These are phyloP conservation scores for Xanthoparmelia taractica DNA, from an alignment of 495 filamentous ascomycete genomes.

Conservation along the genomic window DNA sequence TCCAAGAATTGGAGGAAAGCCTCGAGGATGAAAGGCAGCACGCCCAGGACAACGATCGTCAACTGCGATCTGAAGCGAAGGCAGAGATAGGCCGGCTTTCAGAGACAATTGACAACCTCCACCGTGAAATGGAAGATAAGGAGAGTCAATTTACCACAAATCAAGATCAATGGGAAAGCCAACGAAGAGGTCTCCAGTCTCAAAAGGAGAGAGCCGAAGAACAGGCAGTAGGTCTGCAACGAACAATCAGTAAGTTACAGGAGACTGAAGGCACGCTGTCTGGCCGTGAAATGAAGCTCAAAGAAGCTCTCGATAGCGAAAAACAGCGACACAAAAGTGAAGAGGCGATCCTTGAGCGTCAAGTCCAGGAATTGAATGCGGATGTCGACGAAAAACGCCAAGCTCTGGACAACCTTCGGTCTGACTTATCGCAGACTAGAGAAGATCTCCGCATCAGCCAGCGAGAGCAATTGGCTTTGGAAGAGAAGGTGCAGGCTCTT, in stretches of 20 bases:
- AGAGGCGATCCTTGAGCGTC: slow-evolving; percentile 46
- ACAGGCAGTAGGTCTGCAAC: slow-evolving; percentile 59
- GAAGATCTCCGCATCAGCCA: slow-evolving; percentile 63
- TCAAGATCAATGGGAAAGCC: slow-evolving; percentile 62
- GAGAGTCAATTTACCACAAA: slow-evolving; percentile 62
- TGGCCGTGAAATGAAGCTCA: slow-evolving; percentile 55
- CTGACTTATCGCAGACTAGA: slow-evolving; percentile 52
- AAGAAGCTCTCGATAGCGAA: slow-evolving; percentile 54
- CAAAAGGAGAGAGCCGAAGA: slow-evolving; percentile 62
- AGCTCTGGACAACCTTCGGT: slow-evolving; percentile 45
- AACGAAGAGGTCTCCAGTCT: slow-evolving; percentile 54
- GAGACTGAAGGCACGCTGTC: slow-evolving; percentile 57
- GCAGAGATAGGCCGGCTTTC: slow-evolving; percentile 55
- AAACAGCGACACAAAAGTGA: slow-evolving; percentile 49
- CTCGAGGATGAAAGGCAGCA: slow-evolving; percentile 53
- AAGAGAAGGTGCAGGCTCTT: slow-evolving; percentile 62
- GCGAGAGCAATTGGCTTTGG: slow-evolving; percentile 54
- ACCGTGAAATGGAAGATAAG: slow-evolving; percentile 66
- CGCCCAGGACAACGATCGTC: slow-evolving; percentile 50
- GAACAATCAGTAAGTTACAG: slow-evolving; percentile 65
- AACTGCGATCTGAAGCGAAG: slow-evolving; percentile 51
- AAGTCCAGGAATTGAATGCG: slow-evolving; percentile 51
- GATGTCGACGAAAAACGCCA: slow-evolving; percentile 49
- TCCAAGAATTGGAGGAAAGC: slow-evolving; percentile 51
- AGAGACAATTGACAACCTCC: slow-evolving; percentile 60